phyloP scores from a whole-genome alignment of 148 eudicot species.

The Selenicereus undatus region DNA sequence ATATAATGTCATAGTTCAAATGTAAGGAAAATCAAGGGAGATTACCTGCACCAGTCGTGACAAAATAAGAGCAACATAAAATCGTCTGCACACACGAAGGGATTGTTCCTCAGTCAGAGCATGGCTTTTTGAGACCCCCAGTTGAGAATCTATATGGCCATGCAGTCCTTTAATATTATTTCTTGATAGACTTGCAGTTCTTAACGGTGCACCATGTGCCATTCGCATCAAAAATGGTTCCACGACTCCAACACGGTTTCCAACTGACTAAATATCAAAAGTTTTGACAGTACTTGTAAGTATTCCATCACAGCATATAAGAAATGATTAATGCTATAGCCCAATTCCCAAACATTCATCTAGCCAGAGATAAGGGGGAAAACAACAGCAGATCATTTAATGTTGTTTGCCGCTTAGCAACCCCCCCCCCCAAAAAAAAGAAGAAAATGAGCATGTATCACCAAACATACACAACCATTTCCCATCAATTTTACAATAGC shows the following conservation, averaged over 20 bases:
- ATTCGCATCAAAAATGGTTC: constrained; percentile 97
- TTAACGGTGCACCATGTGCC: constrained; percentile 91
- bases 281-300: constrained; percentile 13
- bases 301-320: constrained; percentile 6
- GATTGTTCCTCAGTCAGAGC: constrained; percentile 75
- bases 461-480: neutral
- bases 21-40: constrained; percentile 4
- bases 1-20: neutral
- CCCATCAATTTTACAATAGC: neutral
- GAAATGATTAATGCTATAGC: neutral
- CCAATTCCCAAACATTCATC: neutral
- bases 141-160: constrained; percentile 43
- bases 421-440: neutral
- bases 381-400: neutral
- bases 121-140: constrained; percentile 38
- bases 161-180: constrained; percentile 43
- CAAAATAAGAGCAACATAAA: constrained; percentile 93
- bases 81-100: constrained; percentile 82
- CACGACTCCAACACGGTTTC: constrained; percentile 90
- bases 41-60: constrained; percentile 91
- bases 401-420: neutral
- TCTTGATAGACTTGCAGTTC: constrained; percentile 48
- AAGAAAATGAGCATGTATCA: neutral
- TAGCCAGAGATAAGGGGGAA: neutral
- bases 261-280: constrained; percentile 69